These are phyloP conservation scores for Venturia aucupariae DNA, from an alignment of 2,329 filamentous ascomycete genomes.

Conservation along the genomic window DNA sequence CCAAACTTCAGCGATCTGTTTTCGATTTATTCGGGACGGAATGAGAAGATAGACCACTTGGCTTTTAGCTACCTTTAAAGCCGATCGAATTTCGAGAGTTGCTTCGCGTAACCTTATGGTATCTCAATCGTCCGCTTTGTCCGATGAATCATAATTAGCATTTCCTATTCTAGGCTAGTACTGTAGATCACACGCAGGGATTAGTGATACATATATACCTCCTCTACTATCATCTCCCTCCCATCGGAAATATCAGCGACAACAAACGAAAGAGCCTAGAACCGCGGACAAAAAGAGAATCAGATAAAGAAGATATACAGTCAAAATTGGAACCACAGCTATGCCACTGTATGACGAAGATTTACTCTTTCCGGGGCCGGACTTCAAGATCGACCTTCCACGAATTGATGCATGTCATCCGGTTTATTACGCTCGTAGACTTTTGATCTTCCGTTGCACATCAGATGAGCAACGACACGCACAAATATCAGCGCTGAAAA, in stretches of 20 bases:
- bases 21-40: too few species aligned
- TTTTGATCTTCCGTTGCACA: slow-evolving; percentile 12
- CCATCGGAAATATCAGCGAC: not conserved
- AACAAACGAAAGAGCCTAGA: not conserved
- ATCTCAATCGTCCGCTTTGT: not conserved
- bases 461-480: not conserved
- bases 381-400: slow-evolving; percentile 10
- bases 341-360: not conserved
- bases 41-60: too few species aligned
- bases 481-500: slow-evolving; percentile 8
- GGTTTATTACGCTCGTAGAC: slow-evolving; percentile 1
- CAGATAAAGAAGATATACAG: too few species aligned
- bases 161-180: not conserved
- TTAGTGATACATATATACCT: not conserved
- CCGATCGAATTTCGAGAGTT: too few species aligned
- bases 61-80: too few species aligned
- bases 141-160: not conserved
- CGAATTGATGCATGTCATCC: slow-evolving; percentile 12
- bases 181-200: not conserved
- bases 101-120: not conserved
- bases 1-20: too few species aligned
- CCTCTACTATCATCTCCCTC: not conserved
- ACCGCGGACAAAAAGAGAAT: not conserved
- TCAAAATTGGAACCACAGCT: not conserved
- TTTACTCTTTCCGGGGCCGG: not conserved